A percentile compares a stretch with the other conserved stretches of the same genome.
These are phyloP conservation scores for Sinapis alba DNA, from an alignment of 441 rosid species.

Conservation along the genomic window DNA sequence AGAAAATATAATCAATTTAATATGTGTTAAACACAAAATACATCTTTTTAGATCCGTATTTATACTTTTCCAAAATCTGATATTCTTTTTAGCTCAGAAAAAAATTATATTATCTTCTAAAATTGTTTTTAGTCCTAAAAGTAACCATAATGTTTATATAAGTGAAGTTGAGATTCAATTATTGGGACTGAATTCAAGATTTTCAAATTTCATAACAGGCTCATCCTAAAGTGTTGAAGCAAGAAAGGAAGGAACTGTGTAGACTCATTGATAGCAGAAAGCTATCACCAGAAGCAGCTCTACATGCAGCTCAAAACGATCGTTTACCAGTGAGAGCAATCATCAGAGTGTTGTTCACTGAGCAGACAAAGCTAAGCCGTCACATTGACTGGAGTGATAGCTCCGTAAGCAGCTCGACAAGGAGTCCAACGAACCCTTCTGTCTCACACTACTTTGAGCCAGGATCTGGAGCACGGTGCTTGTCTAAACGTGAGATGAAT, in stretches of 20 bases:
- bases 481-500: conserved; percentile 66
- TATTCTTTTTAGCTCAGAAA: neutral
- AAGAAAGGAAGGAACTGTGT: conserved; percentile 64
- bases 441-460: conserved; percentile 40
- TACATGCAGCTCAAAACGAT: conserved; percentile 76
- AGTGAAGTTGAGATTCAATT: neutral
- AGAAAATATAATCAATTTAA: too few species aligned
- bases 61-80: neutral
- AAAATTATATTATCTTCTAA: neutral
- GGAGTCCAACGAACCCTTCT: conserved; percentile 52
- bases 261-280: conserved; percentile 65
- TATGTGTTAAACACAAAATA: too few species aligned
- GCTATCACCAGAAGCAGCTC: conserved; percentile 66
- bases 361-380: conserved; percentile 64
- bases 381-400: conserved; percentile 65
- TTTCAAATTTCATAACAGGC: conserved; percentile 41
- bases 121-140: neutral
- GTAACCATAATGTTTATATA: neutral
- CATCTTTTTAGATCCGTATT: neutral
- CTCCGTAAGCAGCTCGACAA: conserved; percentile 48
- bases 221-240: conserved; percentile 61
- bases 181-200: neutral
- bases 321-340: conserved; percentile 66
- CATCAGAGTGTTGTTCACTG: conserved; percentile 68
- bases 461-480: conserved; percentile 45